These are phyloP conservation scores for Capsicum pubescens DNA, from an alignment of 257 asterid species.

Conservation along the genomic window DNA sequence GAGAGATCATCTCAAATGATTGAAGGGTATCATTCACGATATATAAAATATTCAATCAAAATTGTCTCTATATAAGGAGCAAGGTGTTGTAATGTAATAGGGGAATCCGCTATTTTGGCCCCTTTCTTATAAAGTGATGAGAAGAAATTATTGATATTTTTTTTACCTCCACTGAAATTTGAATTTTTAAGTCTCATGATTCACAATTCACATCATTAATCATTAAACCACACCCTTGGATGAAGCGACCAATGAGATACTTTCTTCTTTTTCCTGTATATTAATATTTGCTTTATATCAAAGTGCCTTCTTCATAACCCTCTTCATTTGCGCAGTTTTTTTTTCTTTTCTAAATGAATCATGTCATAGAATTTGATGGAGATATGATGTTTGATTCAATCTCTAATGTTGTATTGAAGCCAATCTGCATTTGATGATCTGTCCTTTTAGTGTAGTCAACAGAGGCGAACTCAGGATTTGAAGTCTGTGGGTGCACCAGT, in stretches of 20 bases:
- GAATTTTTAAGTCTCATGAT: not conserved
- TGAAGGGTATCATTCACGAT: too few species aligned
- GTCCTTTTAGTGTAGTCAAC: not conserved
- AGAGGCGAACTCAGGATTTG: too few species aligned
- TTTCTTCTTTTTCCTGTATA: not conserved
- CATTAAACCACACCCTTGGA: not conserved
- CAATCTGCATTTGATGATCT: not conserved
- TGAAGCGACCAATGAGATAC: not conserved
- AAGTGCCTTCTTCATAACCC: not conserved
- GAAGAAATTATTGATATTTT: not conserved
- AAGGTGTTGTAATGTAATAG: too few species aligned
- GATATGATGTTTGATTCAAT: slow-evolving; percentile 2
- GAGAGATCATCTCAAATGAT: too few species aligned
- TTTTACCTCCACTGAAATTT: not conserved
- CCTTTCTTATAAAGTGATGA: too few species aligned
- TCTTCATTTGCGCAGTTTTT: not conserved
- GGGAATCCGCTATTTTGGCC: too few species aligned
- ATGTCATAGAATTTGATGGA: not conserved
- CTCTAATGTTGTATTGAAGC: not conserved
- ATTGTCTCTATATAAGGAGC: too few species aligned
- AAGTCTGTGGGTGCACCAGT: too few species aligned
- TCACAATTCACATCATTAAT: not conserved
- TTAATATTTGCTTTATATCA: not conserved
- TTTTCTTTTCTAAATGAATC: not conserved
- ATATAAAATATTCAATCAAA: too few species aligned